phyloP scores from a whole-genome alignment of 2,329 filamentous ascomycete species.

The Colletotrichum sansevieriae region DNA sequence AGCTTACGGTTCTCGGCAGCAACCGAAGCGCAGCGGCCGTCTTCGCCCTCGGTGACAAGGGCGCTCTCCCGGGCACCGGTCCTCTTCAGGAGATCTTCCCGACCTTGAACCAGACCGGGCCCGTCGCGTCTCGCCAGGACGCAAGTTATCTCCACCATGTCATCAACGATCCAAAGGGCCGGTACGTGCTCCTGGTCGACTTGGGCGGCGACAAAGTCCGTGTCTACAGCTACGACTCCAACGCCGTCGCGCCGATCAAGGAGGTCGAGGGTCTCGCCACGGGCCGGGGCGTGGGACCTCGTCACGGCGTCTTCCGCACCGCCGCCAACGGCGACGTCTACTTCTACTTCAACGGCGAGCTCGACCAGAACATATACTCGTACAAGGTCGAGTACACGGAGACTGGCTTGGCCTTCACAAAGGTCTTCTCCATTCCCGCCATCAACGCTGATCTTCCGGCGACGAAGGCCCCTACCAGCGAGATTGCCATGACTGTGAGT shows the following conservation, averaged over 20 bases:
- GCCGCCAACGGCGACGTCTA: constrained; percentile 39
- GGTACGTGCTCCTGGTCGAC: constrained; percentile 38
- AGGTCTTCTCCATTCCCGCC: constrained; percentile 41
- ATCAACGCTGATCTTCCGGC: constrained; percentile 37
- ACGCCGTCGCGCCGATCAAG: constrained; percentile 39
- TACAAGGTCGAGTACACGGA: constrained; percentile 43
- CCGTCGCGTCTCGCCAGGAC: constrained; percentile 39
- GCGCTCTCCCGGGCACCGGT: constrained; percentile 40
- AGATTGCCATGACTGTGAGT: constrained; percentile 43
- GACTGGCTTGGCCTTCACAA: constrained; percentile 43
- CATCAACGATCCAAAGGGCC: constrained; percentile 39
- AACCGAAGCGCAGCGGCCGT: constrained; percentile 39
- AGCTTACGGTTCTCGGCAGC: constrained; percentile 35
- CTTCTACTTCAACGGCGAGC: constrained; percentile 45
- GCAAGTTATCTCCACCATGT: constrained; percentile 40
- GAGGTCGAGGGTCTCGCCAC: constrained; percentile 40
- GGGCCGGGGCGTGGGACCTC: constrained; percentile 41
- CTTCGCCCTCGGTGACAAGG: constrained; percentile 40
- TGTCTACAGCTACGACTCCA: constrained; percentile 38
- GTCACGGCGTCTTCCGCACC: constrained; percentile 43
- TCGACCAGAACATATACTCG: constrained; percentile 43
- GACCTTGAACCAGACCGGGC: constrained; percentile 40
- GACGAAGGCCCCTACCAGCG: constrained; percentile 42
- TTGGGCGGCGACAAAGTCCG: constrained; percentile 40
- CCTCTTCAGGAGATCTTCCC: constrained; percentile 42